These are phyloP conservation scores for Aegilops speltoides DNA, from an alignment of 176 grass and related monocot species.

Conservation along the genomic window DNA sequence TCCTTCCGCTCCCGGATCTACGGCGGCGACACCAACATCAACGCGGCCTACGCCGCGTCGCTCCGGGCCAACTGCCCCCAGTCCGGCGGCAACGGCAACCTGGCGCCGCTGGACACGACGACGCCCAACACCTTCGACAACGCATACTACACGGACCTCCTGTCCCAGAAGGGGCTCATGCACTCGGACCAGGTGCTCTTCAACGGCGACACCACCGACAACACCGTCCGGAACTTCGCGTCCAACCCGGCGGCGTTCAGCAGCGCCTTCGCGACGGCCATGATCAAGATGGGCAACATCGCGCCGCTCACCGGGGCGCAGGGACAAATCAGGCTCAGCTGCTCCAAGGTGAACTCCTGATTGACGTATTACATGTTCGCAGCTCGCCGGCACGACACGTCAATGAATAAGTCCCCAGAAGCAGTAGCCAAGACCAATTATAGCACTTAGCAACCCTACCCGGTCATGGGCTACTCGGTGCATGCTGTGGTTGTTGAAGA, in stretches of 20 bases:
- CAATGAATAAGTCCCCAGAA: background rate
- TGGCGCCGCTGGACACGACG: too few species aligned
- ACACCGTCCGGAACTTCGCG: conserved; percentile 29
- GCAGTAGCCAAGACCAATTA: too few species aligned
- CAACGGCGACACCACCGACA: conserved; percentile 41
- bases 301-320: background rate
- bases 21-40: conserved; percentile 13
- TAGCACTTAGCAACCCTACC: too few species aligned
- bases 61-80: too few species aligned
- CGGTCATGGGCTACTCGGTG: too few species aligned
- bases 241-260: conserved; percentile 14
- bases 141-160: background rate
- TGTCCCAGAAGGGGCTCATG: background rate
- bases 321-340: conserved; percentile 33
- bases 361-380: background rate
- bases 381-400: background rate
- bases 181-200: conserved; percentile 65
- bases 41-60: conserved; percentile 31
- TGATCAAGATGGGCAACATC: conserved; percentile 50
- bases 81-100: too few species aligned
- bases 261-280: conserved; percentile 41
- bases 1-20: conserved; percentile 47
- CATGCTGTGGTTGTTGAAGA: too few species aligned
- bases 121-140: too few species aligned
- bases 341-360: conserved; percentile 30